Conservation (phyloP, 305 asterid species). For the Vinca major region DNA sequence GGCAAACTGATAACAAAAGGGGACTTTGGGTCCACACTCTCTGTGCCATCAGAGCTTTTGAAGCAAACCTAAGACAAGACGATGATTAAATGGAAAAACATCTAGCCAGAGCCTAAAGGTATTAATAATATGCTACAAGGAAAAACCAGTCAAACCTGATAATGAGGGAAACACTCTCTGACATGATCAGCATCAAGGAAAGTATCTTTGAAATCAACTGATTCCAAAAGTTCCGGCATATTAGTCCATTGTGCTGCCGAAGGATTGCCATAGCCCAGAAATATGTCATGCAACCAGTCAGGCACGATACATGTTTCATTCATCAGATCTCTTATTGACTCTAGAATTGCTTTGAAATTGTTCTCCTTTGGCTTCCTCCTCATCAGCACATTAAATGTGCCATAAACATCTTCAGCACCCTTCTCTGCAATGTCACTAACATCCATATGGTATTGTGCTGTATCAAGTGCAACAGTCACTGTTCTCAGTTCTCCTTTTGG, state of each 20-base stretch:
- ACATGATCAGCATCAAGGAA: constrained; percentile 83
- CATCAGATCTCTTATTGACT: constrained; percentile 96
- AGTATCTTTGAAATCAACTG: constrained; percentile 89
- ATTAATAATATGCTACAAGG: constrained; percentile 4
- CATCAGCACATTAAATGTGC: constrained; percentile 83
- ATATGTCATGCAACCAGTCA: constrained; percentile 91
- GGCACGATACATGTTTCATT: constrained; percentile 98
- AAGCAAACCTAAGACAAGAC: constrained; percentile 55
- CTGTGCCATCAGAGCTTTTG: constrained; percentile 61
- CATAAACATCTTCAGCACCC: constrained; percentile 79
- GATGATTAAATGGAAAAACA: constrained; percentile 11
- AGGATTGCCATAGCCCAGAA: constrained; percentile 97
- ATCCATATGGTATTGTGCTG: constrained; percentile 98
- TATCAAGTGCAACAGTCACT: constrained; percentile 81
- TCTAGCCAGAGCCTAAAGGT: constrained; percentile 6
- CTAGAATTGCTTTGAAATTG: constrained; percentile 94
- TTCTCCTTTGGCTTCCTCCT: constrained; percentile 99
- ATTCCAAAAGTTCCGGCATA: constrained; percentile 79
- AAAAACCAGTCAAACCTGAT: constrained; percentile 49
- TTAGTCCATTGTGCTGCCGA: constrained; percentile 94
- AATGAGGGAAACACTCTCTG: constrained; percentile 68
- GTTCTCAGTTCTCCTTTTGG: constrained; percentile 97
- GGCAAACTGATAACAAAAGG: constrained; percentile 77
- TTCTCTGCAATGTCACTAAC: constrained; percentile 85
- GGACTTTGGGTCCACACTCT: constrained; percentile 49